phyloP scores from a whole-genome alignment of 768 basidiomycete species.

The Coprinellus micaceus region DNA sequence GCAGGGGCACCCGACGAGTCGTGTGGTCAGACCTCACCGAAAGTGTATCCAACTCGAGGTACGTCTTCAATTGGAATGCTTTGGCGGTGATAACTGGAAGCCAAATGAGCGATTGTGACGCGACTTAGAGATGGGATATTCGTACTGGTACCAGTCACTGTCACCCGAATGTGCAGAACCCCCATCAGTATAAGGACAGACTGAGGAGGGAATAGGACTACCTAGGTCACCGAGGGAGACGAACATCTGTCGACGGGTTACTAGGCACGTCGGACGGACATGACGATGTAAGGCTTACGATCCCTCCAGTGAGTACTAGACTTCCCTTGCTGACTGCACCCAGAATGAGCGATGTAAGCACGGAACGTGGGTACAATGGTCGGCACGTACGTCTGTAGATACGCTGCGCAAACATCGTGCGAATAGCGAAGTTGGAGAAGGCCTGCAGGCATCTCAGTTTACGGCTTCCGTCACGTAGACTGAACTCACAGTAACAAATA shows the following conservation, averaged over 20 bases:
- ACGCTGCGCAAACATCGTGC: slow-evolving; percentile 47
- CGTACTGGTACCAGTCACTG: slow-evolving; percentile 39
- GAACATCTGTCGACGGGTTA: slow-evolving; percentile 27
- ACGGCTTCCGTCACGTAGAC: no score
- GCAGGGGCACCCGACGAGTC: not conserved
- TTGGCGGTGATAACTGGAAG: slow-evolving; percentile 47
- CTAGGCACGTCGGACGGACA: not conserved
- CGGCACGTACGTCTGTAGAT: slow-evolving; percentile 45
- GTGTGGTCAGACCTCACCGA: slow-evolving; percentile 27
- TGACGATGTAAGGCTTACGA: slow-evolving; percentile 35
- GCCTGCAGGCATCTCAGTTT: slow-evolving; percentile 36
- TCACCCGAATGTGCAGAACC: not conserved
- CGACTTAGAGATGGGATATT: not conserved
- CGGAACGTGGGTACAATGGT: not conserved
- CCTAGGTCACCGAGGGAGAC: slow-evolving; percentile 45
- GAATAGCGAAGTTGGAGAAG: slow-evolving; percentile 47
- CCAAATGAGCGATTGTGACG: not conserved
- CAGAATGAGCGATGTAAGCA: not conserved
- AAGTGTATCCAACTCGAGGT: slow-evolving; percentile 32
- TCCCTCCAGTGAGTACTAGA: slow-evolving; percentile 35
- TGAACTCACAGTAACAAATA: slow-evolving; percentile 48
- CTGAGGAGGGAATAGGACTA: no score
- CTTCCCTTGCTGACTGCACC: slow-evolving; percentile 44
- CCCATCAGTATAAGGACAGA: not conserved
- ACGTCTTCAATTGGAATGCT: slow-evolving; percentile 42